phyloP scores from a whole-genome alignment of 306 rosid genomes.

The Glycyrrhiza uralensis region DNA sequence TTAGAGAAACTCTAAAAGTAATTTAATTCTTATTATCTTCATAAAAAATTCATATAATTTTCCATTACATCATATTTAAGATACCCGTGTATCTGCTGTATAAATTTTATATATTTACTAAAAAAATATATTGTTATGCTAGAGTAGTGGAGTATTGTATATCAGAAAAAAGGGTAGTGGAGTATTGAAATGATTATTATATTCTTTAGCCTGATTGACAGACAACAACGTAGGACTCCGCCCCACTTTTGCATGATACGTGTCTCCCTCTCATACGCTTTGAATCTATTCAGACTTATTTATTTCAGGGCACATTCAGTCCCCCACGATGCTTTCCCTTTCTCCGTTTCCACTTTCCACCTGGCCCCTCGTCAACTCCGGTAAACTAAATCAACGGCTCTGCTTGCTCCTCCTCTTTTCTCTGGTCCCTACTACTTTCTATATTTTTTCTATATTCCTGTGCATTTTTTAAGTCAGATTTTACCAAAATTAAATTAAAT shows the following conservation, averaged over 20 bases:
- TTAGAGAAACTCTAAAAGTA: no score
- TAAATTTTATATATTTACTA: no score
- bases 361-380: background rate
- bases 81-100: no score
- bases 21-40: no score
- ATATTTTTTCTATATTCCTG: background rate
- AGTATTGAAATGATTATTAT: no score
- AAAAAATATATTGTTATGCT: no score
- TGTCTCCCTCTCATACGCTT: background rate
- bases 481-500: no score
- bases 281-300: background rate
- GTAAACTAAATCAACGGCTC: constrained; percentile 24
- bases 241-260: background rate
- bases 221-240: constrained; percentile 15
- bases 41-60: no score
- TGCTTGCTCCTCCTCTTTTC: background rate
- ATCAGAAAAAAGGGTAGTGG: no score
- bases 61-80: no score
- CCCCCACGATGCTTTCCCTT: constrained; percentile 3
- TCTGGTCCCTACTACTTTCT: background rate
- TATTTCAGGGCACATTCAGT: no score
- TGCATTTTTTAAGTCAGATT: background rate
- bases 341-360: constrained; percentile 19
- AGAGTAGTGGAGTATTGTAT: no score
- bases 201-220: background rate